These are phyloP conservation scores for Nemania bipapillata DNA, from an alignment of 2,329 filamentous ascomycete species.

Conservation along the genomic window DNA sequence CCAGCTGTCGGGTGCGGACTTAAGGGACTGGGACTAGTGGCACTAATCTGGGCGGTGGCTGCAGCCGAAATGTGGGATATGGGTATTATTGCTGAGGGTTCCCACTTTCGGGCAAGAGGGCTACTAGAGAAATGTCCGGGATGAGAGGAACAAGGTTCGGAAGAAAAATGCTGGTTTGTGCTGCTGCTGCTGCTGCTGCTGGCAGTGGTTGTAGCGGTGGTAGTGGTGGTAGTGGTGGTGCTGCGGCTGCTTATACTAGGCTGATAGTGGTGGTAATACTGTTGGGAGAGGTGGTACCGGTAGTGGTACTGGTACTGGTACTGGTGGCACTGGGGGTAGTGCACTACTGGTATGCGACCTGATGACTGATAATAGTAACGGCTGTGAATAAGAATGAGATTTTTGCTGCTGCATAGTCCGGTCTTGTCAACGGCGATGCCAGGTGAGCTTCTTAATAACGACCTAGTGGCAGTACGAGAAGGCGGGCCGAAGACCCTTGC, in stretches of 20 bases:
- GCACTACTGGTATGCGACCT: constrained; percentile 32
- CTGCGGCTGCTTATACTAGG: not conserved
- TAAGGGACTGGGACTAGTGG: constrained; percentile 38
- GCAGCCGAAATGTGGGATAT: constrained; percentile 31
- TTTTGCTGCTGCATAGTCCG: constrained; percentile 39
- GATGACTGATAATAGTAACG: not conserved
- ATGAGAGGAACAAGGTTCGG: constrained; percentile 49
- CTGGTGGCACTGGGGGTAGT: not conserved
- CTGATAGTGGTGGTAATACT: not conserved
- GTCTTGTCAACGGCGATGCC: constrained; percentile 38
- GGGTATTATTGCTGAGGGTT: constrained; percentile 37
- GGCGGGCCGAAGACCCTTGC: constrained; percentile 43
- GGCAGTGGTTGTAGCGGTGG: constrained; percentile 1
- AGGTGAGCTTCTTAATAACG: constrained; percentile 47
- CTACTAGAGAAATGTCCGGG: constrained; percentile 50
- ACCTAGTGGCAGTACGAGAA: constrained; percentile 37
- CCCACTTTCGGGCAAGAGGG: constrained; percentile 47
- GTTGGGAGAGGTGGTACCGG: not conserved
- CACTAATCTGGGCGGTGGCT: constrained; percentile 38
- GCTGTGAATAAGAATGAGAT: constrained; percentile 32
- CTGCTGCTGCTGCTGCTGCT: not conserved
- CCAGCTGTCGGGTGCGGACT: constrained; percentile 38
- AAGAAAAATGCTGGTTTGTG: constrained; percentile 33
- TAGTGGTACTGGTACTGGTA: not conserved
- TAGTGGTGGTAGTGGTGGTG: not conserved